These are phyloP conservation scores for Pseudohalonectria lignicola DNA, from an alignment of 2,329 filamentous ascomycete species.

Conservation along the genomic window DNA sequence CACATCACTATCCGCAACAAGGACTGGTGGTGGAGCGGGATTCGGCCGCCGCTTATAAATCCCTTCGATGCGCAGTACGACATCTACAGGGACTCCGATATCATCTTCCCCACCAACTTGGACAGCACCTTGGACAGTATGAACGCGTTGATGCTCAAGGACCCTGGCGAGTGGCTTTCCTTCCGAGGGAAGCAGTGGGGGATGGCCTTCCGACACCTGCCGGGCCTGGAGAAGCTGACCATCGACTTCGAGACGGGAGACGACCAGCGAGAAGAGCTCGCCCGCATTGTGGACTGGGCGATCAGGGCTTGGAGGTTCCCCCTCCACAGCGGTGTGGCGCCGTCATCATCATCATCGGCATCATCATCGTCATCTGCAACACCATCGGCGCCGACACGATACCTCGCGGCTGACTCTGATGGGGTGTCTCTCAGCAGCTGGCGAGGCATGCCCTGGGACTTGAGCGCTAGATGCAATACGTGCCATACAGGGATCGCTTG, in stretches of 20 bases:
- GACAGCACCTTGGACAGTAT: neutral
- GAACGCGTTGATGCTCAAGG: neutral
- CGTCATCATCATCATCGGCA: no score
- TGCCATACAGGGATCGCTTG: no score
- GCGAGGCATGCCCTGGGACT: no score
- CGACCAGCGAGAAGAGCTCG: conserved; percentile 3
- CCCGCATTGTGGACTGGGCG: conserved; percentile 4
- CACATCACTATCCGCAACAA: conserved; percentile 4
- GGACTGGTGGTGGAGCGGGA: conserved; percentile 5
- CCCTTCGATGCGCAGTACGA: neutral
- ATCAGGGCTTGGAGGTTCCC: conserved; percentile 1
- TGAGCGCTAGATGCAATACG: no score
- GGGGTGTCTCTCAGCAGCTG: no score
- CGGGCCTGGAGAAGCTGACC: conserved; percentile 3
- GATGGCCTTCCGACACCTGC: conserved; percentile 1
- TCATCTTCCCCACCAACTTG: neutral
- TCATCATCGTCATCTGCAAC: no score
- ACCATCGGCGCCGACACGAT: no score
- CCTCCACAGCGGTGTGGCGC: no score
- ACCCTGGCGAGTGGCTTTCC: neutral
- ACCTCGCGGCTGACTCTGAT: no score
- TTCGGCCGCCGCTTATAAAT: conserved; percentile 1
- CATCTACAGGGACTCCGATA: neutral
- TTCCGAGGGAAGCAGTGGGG: neutral
- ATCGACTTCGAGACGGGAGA: conserved; percentile 5